Percentiles rank a stretch among this genome's conserved stretches.
Evolutionary conservation across 768 basidiomycete genomes (phyloP).

Genomic region (Rhodocollybia butyracea): DNA sequence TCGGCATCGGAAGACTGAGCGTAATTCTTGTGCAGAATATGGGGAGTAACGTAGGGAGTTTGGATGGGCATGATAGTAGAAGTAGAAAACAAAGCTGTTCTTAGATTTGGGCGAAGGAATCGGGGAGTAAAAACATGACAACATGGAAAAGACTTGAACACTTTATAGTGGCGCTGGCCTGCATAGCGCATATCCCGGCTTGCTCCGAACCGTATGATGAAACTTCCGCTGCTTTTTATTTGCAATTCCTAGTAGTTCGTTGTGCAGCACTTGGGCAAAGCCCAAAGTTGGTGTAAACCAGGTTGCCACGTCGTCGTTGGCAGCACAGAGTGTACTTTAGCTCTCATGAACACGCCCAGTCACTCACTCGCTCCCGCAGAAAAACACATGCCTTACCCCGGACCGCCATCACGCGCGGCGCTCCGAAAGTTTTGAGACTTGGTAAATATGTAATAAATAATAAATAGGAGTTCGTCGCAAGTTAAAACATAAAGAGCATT

Average conservation of each 20-base stretch:
- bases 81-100: constrained; percentile 44
- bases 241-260: background rate
- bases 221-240: constrained; percentile 3
- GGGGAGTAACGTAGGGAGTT: constrained; percentile 85
- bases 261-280: no score
- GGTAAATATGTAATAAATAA: no score
- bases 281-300: background rate
- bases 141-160: background rate
- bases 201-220: constrained; percentile 8
- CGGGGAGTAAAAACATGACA: constrained; percentile 10
- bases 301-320: background rate
- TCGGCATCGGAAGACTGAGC: constrained; percentile 73
- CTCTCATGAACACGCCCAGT: background rate
- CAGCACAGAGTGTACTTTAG: background rate
- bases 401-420: no score
- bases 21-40: constrained; percentile 86
- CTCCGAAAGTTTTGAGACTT: no score
- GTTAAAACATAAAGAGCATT: no score
- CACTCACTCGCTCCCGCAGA: background rate
- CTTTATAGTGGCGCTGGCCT: no score
- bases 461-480: no score
- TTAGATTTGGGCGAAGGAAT: background rate
- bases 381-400: no score
- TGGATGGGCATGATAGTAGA: constrained; percentile 49
- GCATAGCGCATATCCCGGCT: constrained; percentile 33